Base-by-base conservation (phyloP, 352 stramenopile genomes). In the Phytopythium montanum region DNA sequence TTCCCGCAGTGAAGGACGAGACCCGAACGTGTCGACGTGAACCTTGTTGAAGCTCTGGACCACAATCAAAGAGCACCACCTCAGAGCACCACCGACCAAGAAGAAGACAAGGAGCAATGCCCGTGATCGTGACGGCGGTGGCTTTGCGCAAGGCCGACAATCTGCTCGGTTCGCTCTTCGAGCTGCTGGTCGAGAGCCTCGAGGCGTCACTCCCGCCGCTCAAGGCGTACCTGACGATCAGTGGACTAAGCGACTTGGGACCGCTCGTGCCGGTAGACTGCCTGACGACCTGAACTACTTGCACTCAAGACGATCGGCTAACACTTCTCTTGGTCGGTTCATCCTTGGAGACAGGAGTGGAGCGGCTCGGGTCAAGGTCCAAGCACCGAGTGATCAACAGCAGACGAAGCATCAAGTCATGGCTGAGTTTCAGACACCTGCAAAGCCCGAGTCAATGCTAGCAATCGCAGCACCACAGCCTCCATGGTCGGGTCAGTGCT, bases 401-500 rank as follows among this genome's bases (percentile, higher is more conserved):
- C 3, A 0, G 25, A 33, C 21, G 12, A 13, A 10, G 5, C 5
- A 51, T 12, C 5, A 5, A 25, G 3, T 12, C 21, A 25, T 25
- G 19, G 42, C 21, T n/a, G n/a, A n/a, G n/a, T n/a, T n/a, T n/a
- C n/a, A n/a, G n/a, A n/a, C 18, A 45, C 38, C 14, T n/a, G 38
- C 18, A 8, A 19, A 14, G 23, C 38, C n/a, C 3, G 5, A 31
- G 42, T 5, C 1, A 48, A 48, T 28, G 41, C 41, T 48, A 28
- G 18, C 41, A 13, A 26, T 5, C 41, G 41, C 41, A n/a, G n/a
- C n/a, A n/a, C n/a, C n/a, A 7, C 19, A n/a, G 31, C 16, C 31
- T 19, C 31, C 23, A 23, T 13, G 52, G 52, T 7, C 5, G 56
- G 4, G 4, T 50, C 59, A 66, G 44, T 70, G 63, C 33, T 70